phyloP scores from a whole-genome alignment of 371 early-diverging fungal species.

The Syncephalastrum sp. region DNA sequence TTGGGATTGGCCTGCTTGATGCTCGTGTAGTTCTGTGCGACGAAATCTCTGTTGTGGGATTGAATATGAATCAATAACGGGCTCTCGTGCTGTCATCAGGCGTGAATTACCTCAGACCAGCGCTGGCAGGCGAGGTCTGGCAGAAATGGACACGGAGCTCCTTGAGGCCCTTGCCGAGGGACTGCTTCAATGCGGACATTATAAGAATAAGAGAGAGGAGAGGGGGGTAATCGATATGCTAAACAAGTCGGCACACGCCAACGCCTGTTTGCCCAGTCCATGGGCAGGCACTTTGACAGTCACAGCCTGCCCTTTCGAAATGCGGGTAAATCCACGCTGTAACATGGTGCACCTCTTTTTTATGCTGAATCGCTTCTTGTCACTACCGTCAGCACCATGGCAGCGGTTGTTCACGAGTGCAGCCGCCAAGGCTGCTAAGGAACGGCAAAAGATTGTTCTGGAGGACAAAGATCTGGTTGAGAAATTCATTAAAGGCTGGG shows the following conservation, averaged over 20 bases:
- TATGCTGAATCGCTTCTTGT: conserved; percentile 5
- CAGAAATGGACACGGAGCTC: conserved; percentile 92
- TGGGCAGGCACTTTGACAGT: too few species aligned
- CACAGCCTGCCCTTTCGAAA: too few species aligned
- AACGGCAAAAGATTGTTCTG: conserved; percentile 56
- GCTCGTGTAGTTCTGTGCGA: conserved; percentile 69
- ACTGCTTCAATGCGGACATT: conserved; percentile 47
- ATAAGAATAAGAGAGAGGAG: too few species aligned
- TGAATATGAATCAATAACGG: not conserved
- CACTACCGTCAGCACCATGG: conserved; percentile 4
- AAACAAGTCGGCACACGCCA: too few species aligned
- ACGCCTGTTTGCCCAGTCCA: too few species aligned
- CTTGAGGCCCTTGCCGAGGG: conserved; percentile 68
- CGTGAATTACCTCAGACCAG: conserved; percentile 76
- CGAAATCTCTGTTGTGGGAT: conserved; percentile 67
- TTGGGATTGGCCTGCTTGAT: conserved; percentile 86
- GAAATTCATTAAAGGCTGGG: conserved; percentile 85
- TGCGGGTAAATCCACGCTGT: too few species aligned
- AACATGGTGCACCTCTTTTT: not conserved
- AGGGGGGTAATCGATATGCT: too few species aligned
- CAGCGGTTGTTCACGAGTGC: conserved; percentile 3
- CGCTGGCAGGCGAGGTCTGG: conserved; percentile 81
- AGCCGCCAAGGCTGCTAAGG: conserved; percentile 5
- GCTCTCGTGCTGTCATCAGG: not conserved
- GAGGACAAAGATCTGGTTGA: conserved; percentile 81